A percentile compares a stretch with the other conserved stretches of the same genome.
Conservation (phyloP, 495 filamentous ascomycete species). For the Talaromyces wortmannii region DNA sequence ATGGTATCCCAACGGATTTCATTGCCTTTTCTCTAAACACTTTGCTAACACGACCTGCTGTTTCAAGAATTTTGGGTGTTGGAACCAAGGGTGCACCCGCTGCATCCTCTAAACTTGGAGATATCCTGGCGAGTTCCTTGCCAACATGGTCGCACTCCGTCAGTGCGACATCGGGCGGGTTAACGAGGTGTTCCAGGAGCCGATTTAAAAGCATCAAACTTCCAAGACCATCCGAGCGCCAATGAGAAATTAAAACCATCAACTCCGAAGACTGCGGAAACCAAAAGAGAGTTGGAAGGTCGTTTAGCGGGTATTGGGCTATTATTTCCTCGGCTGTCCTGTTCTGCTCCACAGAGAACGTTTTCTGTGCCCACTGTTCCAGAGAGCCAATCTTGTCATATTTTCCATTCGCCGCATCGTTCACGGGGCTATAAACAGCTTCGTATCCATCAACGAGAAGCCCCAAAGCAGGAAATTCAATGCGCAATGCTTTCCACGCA, state of each 20-base stretch:
- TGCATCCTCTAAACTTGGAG: slow-evolving; percentile 12
- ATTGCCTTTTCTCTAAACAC: slow-evolving; percentile 9
- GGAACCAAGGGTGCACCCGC: slow-evolving; percentile 1
- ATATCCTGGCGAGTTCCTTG: slow-evolving; percentile 5
- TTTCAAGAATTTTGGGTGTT: slow-evolving; percentile 4
- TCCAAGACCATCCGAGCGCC: slow-evolving; percentile 19
- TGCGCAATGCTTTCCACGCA: not conserved
- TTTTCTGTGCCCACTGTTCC: slow-evolving; percentile 2
- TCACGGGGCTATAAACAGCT: not conserved
- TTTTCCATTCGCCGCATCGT: not conserved
- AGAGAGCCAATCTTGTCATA: not conserved
- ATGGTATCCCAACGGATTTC: slow-evolving; percentile 9
- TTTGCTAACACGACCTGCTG: slow-evolving; percentile 5
- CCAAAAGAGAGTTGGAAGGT: slow-evolving; percentile 4
- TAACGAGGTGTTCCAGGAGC: slow-evolving; percentile 8
- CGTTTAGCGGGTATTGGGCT: not conserved
- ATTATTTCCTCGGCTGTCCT: slow-evolving; percentile 1
- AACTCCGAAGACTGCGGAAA: slow-evolving; percentile 7
- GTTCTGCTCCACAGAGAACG: not conserved
- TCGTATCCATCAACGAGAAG: slow-evolving; percentile 12
- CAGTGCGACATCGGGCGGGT: not conserved
- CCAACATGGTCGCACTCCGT: not conserved
- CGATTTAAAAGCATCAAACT: slow-evolving; percentile 9
- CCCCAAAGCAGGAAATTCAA: slow-evolving; percentile 6
- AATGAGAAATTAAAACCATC: slow-evolving; percentile 13